These are phyloP conservation scores for Agastache rugosa DNA, from an alignment of 257 asterid genomes.

Conservation along the genomic window DNA sequence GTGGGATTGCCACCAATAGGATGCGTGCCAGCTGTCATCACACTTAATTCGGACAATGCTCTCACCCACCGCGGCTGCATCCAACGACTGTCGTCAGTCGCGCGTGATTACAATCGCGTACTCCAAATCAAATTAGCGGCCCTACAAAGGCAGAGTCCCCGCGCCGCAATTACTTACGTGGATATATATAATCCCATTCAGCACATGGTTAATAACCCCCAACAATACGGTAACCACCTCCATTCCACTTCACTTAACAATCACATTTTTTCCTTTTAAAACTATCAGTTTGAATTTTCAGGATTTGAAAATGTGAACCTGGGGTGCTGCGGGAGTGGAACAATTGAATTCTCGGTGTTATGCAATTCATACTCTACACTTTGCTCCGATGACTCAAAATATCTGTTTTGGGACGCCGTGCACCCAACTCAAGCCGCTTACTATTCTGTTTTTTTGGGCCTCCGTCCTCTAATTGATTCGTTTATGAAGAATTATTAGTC, in stretches of 20 bases:
- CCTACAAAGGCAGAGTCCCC: slow-evolving; percentile 17
- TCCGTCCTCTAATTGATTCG: slow-evolving; percentile 42
- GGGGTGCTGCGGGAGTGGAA: slow-evolving; percentile 81
- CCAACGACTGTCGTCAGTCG: slow-evolving; percentile 45
- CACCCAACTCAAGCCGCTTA: slow-evolving; percentile 72
- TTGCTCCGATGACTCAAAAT: slow-evolving; percentile 58
- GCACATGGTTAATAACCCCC: slow-evolving; percentile 57
- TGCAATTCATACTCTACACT: slow-evolving; percentile 51
- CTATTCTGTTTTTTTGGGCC: slow-evolving; percentile 36
- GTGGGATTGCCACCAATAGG: slow-evolving; percentile 82
- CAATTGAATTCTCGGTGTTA: slow-evolving; percentile 43
- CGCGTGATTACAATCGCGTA: slow-evolving; percentile 56
- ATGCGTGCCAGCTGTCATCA: slow-evolving; percentile 70
- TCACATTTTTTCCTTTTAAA: too few relatives aligned
- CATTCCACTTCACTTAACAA: too few relatives aligned
- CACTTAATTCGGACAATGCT: slow-evolving; percentile 39
- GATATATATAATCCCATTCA: slow-evolving; percentile 54
- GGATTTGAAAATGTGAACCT: slow-evolving; percentile 54
- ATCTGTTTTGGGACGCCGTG: slow-evolving; percentile 68
- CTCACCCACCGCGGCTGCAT: slow-evolving; percentile 55
- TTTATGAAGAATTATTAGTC: slow-evolving; percentile 17
- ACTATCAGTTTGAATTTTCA: slow-evolving; percentile 9
- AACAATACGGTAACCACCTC: slow-evolving; percentile 49
- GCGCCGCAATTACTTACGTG: slow-evolving; percentile 38
- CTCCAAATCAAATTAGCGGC: slow-evolving; percentile 46